Evolutionary conservation across 139 green algal genomes (phyloP), one percentile per base, ranked within the genome.

Genomic region (Chlorella sp.): DNA sequence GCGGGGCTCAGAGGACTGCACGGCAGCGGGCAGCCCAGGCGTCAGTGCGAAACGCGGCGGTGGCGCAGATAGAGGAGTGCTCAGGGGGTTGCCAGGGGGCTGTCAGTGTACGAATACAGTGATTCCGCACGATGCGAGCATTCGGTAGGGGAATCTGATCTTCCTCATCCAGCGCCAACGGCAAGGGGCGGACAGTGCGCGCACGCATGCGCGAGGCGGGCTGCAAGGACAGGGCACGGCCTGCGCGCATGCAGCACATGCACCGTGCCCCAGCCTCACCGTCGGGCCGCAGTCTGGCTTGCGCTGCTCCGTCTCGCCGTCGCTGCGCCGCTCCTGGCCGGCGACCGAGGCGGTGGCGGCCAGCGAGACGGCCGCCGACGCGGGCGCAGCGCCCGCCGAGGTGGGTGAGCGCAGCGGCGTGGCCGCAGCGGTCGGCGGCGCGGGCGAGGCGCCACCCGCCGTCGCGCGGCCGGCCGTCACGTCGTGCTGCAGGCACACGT

Each of bases 81-180:
- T n/a, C n/a, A n/a, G n/a, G n/a, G n/a, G n/a, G n/a, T n/a, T n/a
- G n/a, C n/a, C n/a, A n/a, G n/a, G n/a, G 23, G 31, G 55, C 79
- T 84, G 79, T 84, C 79, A 84, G 79, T 68, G 72, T 84, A 84
- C 79, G 79, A 84, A 84, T 84, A 84, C 79, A 82, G 17, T 42
- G 48, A 79, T 59, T 27, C 61, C 56, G n/a, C n/a, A n/a, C n/a
- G n/a, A n/a, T n/a, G n/a, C n/a, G n/a, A n/a, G n/a, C n/a, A n/a
- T n/a, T n/a, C n/a, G n/a, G n/a, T n/a, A n/a, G n/a, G n/a, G n/a
- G n/a, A n/a, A n/a, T 29, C 1, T 50, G n/a, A 0, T 40, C 27
- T 29, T 59, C 29, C 65, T 60, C 41, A 29, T 42, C 31, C 53
- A 8, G 8, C 29, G 14, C 65, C 58, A 45, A 70, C 27, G 38